Percentiles rank a stretch among this genome's conserved stretches.
phyloP scores from a whole-genome alignment of 257 asterid species.

The Orobanche coerulescens region DNA sequence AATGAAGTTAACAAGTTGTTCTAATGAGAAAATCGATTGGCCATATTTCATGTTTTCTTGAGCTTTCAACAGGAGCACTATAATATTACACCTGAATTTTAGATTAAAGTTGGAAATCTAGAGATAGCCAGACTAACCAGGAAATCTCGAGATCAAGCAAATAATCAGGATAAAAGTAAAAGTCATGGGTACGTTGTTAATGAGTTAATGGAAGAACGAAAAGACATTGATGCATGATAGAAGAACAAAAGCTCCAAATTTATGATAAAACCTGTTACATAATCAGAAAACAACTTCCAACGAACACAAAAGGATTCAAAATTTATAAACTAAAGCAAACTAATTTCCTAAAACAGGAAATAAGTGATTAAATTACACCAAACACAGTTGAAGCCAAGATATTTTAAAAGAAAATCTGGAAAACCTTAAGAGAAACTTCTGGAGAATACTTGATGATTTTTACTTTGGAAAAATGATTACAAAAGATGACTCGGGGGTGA shows the following conservation, averaged over 20 bases:
- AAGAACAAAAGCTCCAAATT: neutral
- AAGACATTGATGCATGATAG: neutral
- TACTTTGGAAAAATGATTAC: too few relatives aligned
- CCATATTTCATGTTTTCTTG: conserved; percentile 5
- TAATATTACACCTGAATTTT: neutral
- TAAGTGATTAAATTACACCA: too few relatives aligned
- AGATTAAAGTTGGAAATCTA: neutral
- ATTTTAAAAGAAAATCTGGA: too few relatives aligned
- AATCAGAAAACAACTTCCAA: conserved; percentile 8
- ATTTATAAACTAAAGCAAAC: too few relatives aligned
- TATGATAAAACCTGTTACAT: neutral
- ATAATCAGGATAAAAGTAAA: neutral
- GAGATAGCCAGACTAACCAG: conserved; percentile 5
- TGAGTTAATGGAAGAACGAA: conserved; percentile 1
- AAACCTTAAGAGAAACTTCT: too few relatives aligned
- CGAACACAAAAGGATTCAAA: too few relatives aligned
- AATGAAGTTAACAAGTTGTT: conserved; percentile 16
- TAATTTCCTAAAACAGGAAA: too few relatives aligned
- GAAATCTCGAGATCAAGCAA: neutral
- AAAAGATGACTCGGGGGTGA: too few relatives aligned
- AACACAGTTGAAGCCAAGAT: too few relatives aligned
- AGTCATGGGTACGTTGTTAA: neutral
- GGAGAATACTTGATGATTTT: too few relatives aligned
- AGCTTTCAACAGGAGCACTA: neutral
- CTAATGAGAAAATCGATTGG: conserved; percentile 5